phyloP scores from a whole-genome alignment of 2,329 filamentous ascomycete genomes.

The Talaromyces piceae region DNA sequence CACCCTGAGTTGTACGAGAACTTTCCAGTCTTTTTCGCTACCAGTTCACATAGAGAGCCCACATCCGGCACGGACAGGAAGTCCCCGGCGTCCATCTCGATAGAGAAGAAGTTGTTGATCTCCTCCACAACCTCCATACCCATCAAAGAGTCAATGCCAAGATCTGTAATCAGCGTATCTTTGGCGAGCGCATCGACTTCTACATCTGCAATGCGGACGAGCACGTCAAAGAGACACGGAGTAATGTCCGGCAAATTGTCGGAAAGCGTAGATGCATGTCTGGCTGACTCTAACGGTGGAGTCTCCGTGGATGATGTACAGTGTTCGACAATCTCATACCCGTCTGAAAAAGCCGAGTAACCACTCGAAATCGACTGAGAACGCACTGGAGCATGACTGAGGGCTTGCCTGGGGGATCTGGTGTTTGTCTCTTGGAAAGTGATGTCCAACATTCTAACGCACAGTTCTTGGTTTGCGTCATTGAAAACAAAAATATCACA shows the following conservation, averaged over 20 bases:
- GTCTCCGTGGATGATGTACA: not conserved
- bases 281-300: not conserved
- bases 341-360: not conserved
- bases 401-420: not conserved
- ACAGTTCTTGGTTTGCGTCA: not conserved
- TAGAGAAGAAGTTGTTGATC: conserved; percentile 11
- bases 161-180: conserved; percentile 25
- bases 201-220: conserved; percentile 1
- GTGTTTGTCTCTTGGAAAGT: not conserved
- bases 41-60: conserved; percentile 20
- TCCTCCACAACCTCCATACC: conserved; percentile 16
- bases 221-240: not conserved
- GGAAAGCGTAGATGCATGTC: not conserved
- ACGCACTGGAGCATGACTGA: not conserved
- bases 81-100: conserved; percentile 9
- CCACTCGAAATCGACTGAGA: not conserved
- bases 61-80: conserved; percentile 12
- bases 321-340: not conserved
- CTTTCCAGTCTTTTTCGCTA: conserved; percentile 21
- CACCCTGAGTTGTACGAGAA: not conserved
- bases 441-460: not conserved
- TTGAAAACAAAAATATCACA: not conserved
- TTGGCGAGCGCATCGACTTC: conserved; percentile 12
- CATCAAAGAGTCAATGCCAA: conserved; percentile 43
- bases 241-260: not conserved